A percentile compares a stretch with the other conserved stretches of the same genome.
phyloP scores from a whole-genome alignment of 306 rosid genomes.

The Styphnolobium japonicum region DNA sequence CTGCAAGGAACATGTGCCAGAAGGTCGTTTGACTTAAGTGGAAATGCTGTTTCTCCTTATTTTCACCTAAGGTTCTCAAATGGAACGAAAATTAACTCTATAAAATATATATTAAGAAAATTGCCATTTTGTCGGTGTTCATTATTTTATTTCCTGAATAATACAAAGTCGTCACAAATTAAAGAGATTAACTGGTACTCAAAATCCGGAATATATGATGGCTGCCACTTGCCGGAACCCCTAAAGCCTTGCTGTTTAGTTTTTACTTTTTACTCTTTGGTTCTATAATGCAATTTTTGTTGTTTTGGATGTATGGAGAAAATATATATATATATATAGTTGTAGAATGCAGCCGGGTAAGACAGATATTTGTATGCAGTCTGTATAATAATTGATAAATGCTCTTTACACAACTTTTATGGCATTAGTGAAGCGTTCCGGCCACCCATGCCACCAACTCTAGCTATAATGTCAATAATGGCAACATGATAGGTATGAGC shows the following conservation, averaged over 20 bases:
- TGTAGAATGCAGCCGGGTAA: too few relatives aligned
- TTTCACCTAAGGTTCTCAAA: not conserved
- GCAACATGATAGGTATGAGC: too few relatives aligned
- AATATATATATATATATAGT: too few relatives aligned
- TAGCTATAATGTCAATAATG: too few relatives aligned
- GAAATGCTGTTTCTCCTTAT: not conserved
- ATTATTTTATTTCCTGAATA: not conserved
- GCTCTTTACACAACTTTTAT: too few relatives aligned
- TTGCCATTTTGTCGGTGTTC: not conserved
- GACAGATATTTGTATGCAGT: too few relatives aligned
- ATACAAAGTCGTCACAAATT: not conserved
- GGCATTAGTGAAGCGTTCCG: too few relatives aligned
- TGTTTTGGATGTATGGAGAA: too few relatives aligned
- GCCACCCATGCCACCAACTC: too few relatives aligned
- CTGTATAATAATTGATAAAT: too few relatives aligned
- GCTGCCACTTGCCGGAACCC: not conserved
- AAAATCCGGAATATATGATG: not conserved
- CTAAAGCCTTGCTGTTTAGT: not conserved
- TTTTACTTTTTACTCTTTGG: not conserved
- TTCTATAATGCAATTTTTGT: too few relatives aligned
- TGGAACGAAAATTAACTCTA: not conserved
- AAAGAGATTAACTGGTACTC: not conserved
- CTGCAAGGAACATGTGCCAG: not conserved
- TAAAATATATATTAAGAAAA: not conserved
- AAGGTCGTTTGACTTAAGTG: not conserved